Evolutionary conservation across 352 stramenopile genomes (phyloP).

Genomic region (Aphanomyces stellatus): DNA sequence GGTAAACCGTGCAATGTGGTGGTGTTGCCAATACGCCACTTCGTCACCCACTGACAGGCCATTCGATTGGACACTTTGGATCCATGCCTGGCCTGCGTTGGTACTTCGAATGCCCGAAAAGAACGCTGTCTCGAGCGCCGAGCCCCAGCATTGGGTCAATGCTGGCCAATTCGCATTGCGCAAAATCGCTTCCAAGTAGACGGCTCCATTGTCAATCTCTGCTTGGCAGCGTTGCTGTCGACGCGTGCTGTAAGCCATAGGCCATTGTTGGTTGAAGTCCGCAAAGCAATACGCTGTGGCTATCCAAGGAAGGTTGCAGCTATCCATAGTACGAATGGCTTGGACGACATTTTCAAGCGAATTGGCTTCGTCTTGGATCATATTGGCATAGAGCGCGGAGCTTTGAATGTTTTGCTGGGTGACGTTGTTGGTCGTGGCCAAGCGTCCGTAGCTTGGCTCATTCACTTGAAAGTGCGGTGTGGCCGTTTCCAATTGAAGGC

Average conservation of each 20-base stretch:
- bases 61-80: background rate
- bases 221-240: background rate
- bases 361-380: constrained; percentile 13
- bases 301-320: constrained; percentile 2
- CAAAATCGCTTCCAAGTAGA: constrained; percentile 2
- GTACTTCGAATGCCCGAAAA: background rate
- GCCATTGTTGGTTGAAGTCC: constrained; percentile 8
- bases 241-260: background rate
- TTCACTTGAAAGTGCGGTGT: background rate
- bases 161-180: background rate
- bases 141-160: background rate
- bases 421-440: background rate
- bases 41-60: background rate
- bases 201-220: background rate
- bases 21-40: background rate
- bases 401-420: background rate
- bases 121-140: background rate
- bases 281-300: constrained; percentile 1
- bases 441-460: background rate
- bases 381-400: background rate
- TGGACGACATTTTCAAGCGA: background rate
- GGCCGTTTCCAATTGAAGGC: too few species aligned
- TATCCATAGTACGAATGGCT: background rate
- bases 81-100: background rate
- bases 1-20: background rate